Conservation (phyloP, 768 basidiomycete genomes). For the Tylopilus balloui region DNA sequence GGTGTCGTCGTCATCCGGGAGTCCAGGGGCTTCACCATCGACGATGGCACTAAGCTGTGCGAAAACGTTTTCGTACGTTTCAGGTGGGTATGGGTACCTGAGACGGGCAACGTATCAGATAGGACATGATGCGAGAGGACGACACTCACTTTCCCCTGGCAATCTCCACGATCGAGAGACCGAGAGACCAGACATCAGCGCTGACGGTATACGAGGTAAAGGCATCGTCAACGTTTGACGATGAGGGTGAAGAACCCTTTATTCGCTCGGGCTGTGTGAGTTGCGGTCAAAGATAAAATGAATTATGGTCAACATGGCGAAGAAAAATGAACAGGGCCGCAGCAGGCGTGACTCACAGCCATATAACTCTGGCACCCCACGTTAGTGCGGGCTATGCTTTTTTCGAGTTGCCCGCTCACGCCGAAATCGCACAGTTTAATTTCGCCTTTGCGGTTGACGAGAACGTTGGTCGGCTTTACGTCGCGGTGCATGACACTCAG, state of each 20-base stretch:
- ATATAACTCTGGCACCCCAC: slow-evolving; percentile 99
- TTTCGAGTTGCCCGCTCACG: slow-evolving; percentile 97
- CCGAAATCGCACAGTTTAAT: slow-evolving; percentile 98
- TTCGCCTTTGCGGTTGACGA: slow-evolving; percentile 82
- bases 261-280: slow-evolving; percentile 88
- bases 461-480: slow-evolving; percentile 92
- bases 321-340: neutral
- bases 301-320: slow-evolving; percentile 2
- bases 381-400: slow-evolving; percentile 94
- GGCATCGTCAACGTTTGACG: slow-evolving; percentile 29
- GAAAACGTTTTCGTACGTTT: slow-evolving; percentile 96
- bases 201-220: slow-evolving; percentile 81
- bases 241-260: slow-evolving; percentile 71
- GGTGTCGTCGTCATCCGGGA: slow-evolving; percentile 55
- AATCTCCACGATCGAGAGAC: slow-evolving; percentile 90
- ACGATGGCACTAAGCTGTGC: slow-evolving; percentile 97
- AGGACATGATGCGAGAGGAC: neutral
- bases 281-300: neutral
- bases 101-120: slow-evolving; percentile 2
- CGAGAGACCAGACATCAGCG: slow-evolving; percentile 97
- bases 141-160: slow-evolving; percentile 56
- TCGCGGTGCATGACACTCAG: slow-evolving; percentile 84
- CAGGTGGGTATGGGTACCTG: slow-evolving; percentile 91
- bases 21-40: slow-evolving; percentile 83
- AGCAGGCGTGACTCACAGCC: slow-evolving; percentile 60